Percentiles rank a stretch among this genome's conserved stretches.
Evolutionary conservation across 805 yeast species (phyloP).

Genomic region (Candida berthetii): DNA sequence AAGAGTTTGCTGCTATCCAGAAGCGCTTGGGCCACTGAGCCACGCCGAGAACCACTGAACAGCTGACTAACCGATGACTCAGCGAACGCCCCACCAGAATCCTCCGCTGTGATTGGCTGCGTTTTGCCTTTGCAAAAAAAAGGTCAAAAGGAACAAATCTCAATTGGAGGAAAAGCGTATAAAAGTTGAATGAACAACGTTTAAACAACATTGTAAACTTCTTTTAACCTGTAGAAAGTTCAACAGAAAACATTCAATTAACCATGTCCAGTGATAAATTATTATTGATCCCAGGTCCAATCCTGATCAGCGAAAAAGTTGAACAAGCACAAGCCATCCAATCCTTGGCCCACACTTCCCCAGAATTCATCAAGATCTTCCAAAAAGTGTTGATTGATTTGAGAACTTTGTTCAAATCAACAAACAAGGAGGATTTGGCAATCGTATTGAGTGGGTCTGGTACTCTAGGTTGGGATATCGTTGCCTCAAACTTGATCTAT

Average conservation of each 20-base stretch:
- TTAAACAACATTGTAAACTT: no score
- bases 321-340: slow-evolving; percentile 76
- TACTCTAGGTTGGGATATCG: slow-evolving; percentile 92
- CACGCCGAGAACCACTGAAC: no score
- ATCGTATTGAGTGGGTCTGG: slow-evolving; percentile 87
- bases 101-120: no score
- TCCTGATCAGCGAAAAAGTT: slow-evolving; percentile 76
- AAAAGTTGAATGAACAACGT: no score
- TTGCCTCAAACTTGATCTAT: slow-evolving; percentile 66
- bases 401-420: slow-evolving; percentile 69
- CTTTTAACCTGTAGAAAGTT: no score
- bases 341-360: slow-evolving; percentile 85
- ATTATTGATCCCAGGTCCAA: slow-evolving; percentile 79
- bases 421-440: slow-evolving; percentile 65
- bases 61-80: no score
- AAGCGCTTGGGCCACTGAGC: no score
- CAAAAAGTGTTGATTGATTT: slow-evolving; percentile 60
- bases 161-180: no score
- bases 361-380: slow-evolving; percentile 73
- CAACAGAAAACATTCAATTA: background rate
- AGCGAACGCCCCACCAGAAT: no score
- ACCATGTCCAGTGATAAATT: slow-evolving; percentile 23
- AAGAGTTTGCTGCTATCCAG: background rate
- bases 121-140: no score
- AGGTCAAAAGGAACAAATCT: no score